A percentile compares a stretch with the other conserved stretches of the same genome.
Evolutionary conservation across 2,329 filamentous ascomycete genomes (phyloP).

Genomic region (Arthroderma sp.): DNA sequence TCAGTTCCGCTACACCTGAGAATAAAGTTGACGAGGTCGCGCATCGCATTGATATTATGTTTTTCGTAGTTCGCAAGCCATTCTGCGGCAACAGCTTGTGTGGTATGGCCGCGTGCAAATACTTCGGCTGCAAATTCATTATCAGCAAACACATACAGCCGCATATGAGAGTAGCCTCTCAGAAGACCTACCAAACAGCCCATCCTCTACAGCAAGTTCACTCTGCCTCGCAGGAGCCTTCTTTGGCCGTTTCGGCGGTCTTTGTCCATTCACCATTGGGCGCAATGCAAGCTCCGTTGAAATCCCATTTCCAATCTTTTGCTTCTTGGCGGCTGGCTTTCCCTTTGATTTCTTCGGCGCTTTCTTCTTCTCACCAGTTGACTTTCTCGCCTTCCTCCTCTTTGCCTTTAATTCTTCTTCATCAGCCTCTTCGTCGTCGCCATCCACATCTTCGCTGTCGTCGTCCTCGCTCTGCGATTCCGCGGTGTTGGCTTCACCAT

Average conservation of each 20-base stretch:
- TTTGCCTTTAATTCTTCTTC: conserved; percentile 22
- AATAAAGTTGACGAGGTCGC: conserved; percentile 49
- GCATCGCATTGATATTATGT: conserved; percentile 41
- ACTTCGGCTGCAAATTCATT: conserved; percentile 38
- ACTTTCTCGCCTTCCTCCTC: conserved; percentile 21
- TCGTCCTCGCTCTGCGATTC: conserved; percentile 25
- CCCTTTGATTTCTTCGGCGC: conserved; percentile 27
- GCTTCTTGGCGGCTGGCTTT: conserved; percentile 37
- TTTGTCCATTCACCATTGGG: conserved; percentile 33
- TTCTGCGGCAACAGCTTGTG: conserved; percentile 43
- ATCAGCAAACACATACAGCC: not conserved
- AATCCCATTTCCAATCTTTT: conserved; percentile 39
- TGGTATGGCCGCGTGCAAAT: conserved; percentile 41
- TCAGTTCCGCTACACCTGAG: conserved; percentile 65
- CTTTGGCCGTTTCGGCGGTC: conserved; percentile 32
- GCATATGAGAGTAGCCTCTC: not conserved
- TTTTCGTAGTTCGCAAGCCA: conserved; percentile 46
- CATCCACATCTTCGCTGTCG: conserved; percentile 16
- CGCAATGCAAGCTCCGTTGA: conserved; percentile 42
- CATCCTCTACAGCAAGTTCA: conserved; percentile 38
- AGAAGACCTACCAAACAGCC: conserved; percentile 41
- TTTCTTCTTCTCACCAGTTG: conserved; percentile 38
- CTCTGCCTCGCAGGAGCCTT: conserved; percentile 40
- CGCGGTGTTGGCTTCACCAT: conserved; percentile 19
- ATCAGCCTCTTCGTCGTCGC: conserved; percentile 13